Base-by-base conservation (phyloP, 140 eudicot genomes). In the Senecio squalidus region DNA sequence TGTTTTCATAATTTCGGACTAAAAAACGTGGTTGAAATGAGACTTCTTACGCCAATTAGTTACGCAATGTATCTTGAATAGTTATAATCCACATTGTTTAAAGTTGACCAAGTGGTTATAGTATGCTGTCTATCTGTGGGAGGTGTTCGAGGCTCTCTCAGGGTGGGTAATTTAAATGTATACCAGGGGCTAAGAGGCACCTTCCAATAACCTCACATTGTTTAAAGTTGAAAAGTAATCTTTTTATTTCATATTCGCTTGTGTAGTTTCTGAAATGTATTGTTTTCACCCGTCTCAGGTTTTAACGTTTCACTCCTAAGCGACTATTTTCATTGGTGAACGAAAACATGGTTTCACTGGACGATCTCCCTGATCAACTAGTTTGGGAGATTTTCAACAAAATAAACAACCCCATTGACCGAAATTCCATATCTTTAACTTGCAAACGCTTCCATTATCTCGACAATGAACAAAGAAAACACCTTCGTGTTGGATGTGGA, bases 401-500 rank as follows among this genome's bases (percentile, higher is more conserved):
- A 48, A 72, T 86, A 50, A 46, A 61, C 44, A 68, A 55, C 30
- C 62, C 70, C 14, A 53, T 8, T 3, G 92, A 86, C 51, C 71
- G 81, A 56, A 82, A 83, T 48, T 72, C 95, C 5, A 29, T 73
- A 28, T 85, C 97, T 14, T 68, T 89, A 38, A 52, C 81, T 18
- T 82, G 92, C 61, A 85, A 75, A 60, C 95, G 82, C 25, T 68
- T 84, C 71, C 54, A 74, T 43, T 53, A 70, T 45, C 81, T 88
- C 18, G 96, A 81, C 38, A 84, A 79, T 21, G 85, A 76, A 55
- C 89, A 73, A 62, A 73, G 96, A 64, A 77, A 55, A 43, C 48
- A 52, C 65, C 74, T 88, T 39, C 70, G 83, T 39, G 85, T 84
- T 36, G 94, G 94, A 6, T 84, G 96, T 57, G 94, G 96, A 38